Evolutionary conservation across 139 green algal genomes (phyloP), one percentile per base, ranked within the genome.

Genomic region (Volvox africanus): DNA sequence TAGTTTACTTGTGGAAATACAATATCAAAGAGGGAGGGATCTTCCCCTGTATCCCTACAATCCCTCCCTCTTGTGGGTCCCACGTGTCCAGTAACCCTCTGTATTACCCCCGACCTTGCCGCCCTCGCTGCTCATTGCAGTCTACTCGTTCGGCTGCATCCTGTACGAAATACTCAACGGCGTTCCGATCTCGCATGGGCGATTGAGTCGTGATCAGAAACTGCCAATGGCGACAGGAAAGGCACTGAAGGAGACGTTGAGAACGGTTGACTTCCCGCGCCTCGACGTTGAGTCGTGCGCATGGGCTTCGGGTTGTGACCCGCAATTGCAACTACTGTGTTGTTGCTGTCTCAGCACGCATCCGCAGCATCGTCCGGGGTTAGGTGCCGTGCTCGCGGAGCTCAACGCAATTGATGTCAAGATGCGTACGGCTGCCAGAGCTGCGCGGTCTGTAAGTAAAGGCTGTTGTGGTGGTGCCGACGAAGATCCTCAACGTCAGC

Each of bases 111-210:
- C 75, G 19, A 33, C 75, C 30, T 35, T 13, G 26, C 75, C n/a
- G n/a, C n/a, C n/a, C 75, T 22, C 5, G n/a, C 55, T 26, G 28
- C 26, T n/a, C 28, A 18, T 61, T 14, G 50, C 80, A 86, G 80
- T 86, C 28, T 86, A 86, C 44, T 20, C 44, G 14, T 86, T 86
- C 80, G 80, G 80, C 55, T 50, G n/a, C 55, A 21, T 86, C 12
- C 44, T 86, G 0, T 86, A 26, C 55, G 80, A 86, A 50, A 50
- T 86, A 18, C 80, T 86, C 55, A 55, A 6, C 79, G 33, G 17
- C 3, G 33, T 2, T 14, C 36, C 79, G 22, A 16, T 26, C 21
- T 18, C 17, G 79, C 79, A 12, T 0, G 24, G 18, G 35, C 22
- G 1, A 11, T 28, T 11, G 65, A 9, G 44, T 55, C 44, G 44